These are phyloP conservation scores for Mortierella sp. DNA, from an alignment of 371 early-diverging fungal genomes.

Conservation along the genomic window DNA sequence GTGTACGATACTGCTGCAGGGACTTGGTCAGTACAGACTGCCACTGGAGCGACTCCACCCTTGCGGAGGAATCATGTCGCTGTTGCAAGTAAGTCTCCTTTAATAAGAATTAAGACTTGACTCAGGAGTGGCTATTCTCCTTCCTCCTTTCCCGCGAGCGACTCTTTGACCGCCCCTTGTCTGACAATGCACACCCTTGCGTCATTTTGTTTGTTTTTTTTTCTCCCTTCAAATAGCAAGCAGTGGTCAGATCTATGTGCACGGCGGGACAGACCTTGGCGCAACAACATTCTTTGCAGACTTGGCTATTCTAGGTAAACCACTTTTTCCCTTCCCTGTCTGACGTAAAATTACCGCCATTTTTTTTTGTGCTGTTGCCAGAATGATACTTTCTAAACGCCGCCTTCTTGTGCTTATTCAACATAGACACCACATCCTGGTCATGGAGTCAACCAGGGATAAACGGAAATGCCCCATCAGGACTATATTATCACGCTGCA, in stretches of 20 bases:
- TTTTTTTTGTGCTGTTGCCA: neutral
- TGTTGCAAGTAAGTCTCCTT: slow-evolving; percentile 36
- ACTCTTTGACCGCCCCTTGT: neutral
- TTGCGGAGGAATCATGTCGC: slow-evolving; percentile 46
- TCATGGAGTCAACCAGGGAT: slow-evolving; percentile 51
- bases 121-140: neutral
- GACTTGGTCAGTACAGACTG: slow-evolving; percentile 50
- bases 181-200: slow-evolving; percentile 4
- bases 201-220: neutral
- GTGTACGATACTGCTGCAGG: slow-evolving; percentile 45
- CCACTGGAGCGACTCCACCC: slow-evolving; percentile 50
- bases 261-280: slow-evolving; percentile 48
- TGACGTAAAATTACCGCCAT: neutral
- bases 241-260: slow-evolving; percentile 47
- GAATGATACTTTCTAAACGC: neutral
- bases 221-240: slow-evolving; percentile 14
- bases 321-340: no score
- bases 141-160: neutral
- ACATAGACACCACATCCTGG: slow-evolving; percentile 53
- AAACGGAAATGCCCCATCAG: slow-evolving; percentile 45
- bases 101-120: no score
- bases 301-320: slow-evolving; percentile 50
- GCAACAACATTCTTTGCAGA: slow-evolving; percentile 43
- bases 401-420: neutral
- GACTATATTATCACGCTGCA: slow-evolving; percentile 49